Conservation (phyloP, 2,329 filamentous ascomycete species). For the Clonostachys sp. region DNA sequence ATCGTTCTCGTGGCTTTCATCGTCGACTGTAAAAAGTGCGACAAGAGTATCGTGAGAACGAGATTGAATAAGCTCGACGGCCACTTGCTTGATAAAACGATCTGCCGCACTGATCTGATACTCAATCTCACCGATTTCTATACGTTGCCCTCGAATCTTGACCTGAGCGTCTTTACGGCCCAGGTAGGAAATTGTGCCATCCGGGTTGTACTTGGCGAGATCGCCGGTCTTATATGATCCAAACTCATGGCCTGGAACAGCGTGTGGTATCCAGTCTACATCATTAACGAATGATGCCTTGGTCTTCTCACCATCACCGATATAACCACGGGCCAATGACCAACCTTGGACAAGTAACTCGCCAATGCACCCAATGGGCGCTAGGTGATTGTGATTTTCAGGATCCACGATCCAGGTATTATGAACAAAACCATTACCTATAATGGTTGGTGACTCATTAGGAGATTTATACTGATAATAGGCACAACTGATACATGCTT, state of each 20-base stretch:
- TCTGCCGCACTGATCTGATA: not conserved
- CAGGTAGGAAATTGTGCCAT: slow-evolving; percentile 34
- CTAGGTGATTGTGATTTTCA: slow-evolving; percentile 7
- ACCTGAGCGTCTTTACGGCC: slow-evolving; percentile 53
- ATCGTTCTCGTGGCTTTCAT: too few species aligned
- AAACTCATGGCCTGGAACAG: not conserved
- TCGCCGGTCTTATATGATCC: slow-evolving; percentile 42
- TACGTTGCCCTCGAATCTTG: slow-evolving; percentile 52
- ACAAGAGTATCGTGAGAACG: not conserved
- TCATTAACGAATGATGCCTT: slow-evolving; percentile 41
- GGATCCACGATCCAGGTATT: slow-evolving; percentile 8
- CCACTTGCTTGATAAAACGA: slow-evolving; percentile 23
- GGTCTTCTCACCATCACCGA: slow-evolving; percentile 46
- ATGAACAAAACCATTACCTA: slow-evolving; percentile 1
- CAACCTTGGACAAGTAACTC: slow-evolving; percentile 42
- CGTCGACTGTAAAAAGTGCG: not conserved
- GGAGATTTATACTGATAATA: not conserved
- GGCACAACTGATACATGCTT: slow-evolving; percentile 3
- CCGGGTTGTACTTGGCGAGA: slow-evolving; percentile 31
- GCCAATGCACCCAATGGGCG: slow-evolving; percentile 19
- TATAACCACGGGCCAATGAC: slow-evolving; percentile 49
- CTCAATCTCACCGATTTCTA: slow-evolving; percentile 33
- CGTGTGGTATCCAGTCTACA: slow-evolving; percentile 33
- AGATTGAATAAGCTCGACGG: not conserved
- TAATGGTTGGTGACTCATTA: not conserved